A percentile compares a stretch with the other conserved stretches of the same genome.
phyloP scores from a whole-genome alignment of 495 filamentous ascomycete species.

The Hyphodiscus hymeniophilus region DNA sequence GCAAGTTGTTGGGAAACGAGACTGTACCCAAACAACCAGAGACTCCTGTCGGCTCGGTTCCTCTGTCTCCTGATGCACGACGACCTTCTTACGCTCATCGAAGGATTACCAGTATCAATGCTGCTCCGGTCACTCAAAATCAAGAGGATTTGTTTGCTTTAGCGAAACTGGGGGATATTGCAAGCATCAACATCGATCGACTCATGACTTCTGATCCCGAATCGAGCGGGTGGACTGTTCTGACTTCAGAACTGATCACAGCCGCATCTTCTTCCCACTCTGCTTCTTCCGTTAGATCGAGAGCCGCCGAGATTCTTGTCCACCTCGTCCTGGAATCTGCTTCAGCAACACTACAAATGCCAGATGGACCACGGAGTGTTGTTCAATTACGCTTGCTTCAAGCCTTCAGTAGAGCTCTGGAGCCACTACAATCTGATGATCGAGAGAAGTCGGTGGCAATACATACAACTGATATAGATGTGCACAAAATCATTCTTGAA shows the following conservation, averaged over 20 bases:
- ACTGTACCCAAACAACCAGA: slow-evolving; percentile 24
- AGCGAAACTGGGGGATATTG: slow-evolving; percentile 71
- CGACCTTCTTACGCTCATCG: slow-evolving; percentile 35
- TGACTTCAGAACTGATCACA: slow-evolving; percentile 61
- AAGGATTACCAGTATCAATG: slow-evolving; percentile 49
- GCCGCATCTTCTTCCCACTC: slow-evolving; percentile 48
- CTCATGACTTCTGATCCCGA: slow-evolving; percentile 55
- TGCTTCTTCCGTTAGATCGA: slow-evolving; percentile 54
- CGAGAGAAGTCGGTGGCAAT: slow-evolving; percentile 41
- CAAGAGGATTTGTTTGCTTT: slow-evolving; percentile 72
- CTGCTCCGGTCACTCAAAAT: slow-evolving; percentile 42
- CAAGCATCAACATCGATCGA: slow-evolving; percentile 68
- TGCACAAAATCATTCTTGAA: slow-evolving; percentile 76
- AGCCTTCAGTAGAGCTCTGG: slow-evolving; percentile 53
- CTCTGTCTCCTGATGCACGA: slow-evolving; percentile 23
- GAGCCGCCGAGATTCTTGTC: slow-evolving; percentile 66
- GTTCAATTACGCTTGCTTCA: slow-evolving; percentile 66
- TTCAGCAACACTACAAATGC: slow-evolving; percentile 36
- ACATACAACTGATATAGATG: slow-evolving; percentile 59
- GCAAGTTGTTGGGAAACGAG: slow-evolving; percentile 48
- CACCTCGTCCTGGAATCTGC: slow-evolving; percentile 62
- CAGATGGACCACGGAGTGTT: slow-evolving; percentile 39
- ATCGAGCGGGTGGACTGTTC: slow-evolving; percentile 62
- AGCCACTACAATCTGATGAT: slow-evolving; percentile 33
- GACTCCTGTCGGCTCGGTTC: slow-evolving; percentile 16